These are phyloP conservation scores for Tolypocladium amazonense DNA, from an alignment of 2,329 filamentous ascomycete genomes.

Conservation along the genomic window DNA sequence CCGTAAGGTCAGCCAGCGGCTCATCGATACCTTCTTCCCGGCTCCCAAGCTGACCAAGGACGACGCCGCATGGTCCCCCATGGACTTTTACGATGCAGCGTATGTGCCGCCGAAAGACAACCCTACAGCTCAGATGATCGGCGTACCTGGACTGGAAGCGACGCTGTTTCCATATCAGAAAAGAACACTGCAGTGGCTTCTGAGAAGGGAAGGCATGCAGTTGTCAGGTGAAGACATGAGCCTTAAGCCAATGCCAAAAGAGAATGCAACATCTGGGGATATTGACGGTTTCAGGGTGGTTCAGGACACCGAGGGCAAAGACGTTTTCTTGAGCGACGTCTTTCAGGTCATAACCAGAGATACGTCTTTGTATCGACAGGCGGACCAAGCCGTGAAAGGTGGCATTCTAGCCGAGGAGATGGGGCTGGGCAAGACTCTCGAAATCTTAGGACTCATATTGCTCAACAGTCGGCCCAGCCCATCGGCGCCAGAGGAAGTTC, in stretches of 20 bases:
- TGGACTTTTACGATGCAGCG: conserved; percentile 60
- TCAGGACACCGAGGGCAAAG: conserved; percentile 20
- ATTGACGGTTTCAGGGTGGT: conserved; percentile 20
- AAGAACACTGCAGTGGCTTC: conserved; percentile 58
- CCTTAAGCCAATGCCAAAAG: conserved; percentile 9
- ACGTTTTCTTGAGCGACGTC: conserved; percentile 50
- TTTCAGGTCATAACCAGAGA: conserved; percentile 49
- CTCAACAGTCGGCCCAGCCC: conserved; percentile 33
- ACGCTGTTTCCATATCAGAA: conserved; percentile 63
- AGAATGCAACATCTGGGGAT: neutral
- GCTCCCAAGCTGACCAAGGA: neutral
- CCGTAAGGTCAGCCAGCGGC: conserved; percentile 18
- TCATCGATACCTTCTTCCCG: conserved; percentile 27
- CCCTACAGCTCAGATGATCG: conserved; percentile 22
- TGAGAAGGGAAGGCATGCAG: conserved; percentile 52
- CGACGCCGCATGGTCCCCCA: conserved; percentile 28
- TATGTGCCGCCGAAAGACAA: conserved; percentile 45
- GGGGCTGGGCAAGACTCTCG: conserved; percentile 73
- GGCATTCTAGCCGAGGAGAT: conserved; percentile 73
- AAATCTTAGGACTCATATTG: conserved; percentile 60
- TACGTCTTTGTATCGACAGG: conserved; percentile 28
- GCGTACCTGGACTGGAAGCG: conserved; percentile 33
- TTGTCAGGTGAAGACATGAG: conserved; percentile 22
- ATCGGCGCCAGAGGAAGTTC: conserved; percentile 1
- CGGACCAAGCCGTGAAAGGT: conserved; percentile 34